phyloP scores from a whole-genome alignment of 2,329 filamentous ascomycete species.

The Monosporascus sp. region DNA sequence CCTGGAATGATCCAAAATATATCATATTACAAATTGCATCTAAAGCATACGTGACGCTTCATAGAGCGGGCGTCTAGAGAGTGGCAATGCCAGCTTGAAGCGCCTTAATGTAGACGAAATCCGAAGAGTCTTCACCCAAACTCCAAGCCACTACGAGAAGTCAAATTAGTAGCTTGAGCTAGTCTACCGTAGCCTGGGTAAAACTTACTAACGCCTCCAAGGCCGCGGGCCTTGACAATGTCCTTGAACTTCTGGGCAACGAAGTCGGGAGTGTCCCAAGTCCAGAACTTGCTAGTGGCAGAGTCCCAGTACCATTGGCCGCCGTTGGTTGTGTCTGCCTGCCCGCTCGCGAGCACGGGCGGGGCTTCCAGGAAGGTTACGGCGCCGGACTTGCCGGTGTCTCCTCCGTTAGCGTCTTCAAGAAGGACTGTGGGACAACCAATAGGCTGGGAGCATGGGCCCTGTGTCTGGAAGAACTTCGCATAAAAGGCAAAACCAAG shows the following conservation, averaged over 20 bases:
- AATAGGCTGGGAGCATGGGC: conserved; percentile 36
- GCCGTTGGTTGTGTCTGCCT: conserved; percentile 52
- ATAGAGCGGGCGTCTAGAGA: conserved; percentile 1
- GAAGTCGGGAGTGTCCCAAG: conserved; percentile 60
- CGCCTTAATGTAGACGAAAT: conserved; percentile 14
- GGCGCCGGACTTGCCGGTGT: conserved; percentile 47
- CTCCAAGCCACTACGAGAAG: conserved; percentile 12
- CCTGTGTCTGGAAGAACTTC: conserved; percentile 54
- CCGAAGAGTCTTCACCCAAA: conserved; percentile 14
- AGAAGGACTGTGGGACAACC: conserved; percentile 45
- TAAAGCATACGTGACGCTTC: background rate
- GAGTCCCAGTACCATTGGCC: conserved; percentile 67
- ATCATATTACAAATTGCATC: background rate
- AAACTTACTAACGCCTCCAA: conserved; percentile 56
- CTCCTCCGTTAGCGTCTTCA: conserved; percentile 53
- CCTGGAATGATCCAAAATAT: too few species aligned
- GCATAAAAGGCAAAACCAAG: conserved; percentile 64
- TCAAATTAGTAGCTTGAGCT: background rate
- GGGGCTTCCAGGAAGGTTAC: conserved; percentile 39
- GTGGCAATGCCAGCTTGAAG: conserved; percentile 12
- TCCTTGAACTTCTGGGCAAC: conserved; percentile 58
- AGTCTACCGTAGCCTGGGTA: background rate
- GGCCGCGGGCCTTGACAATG: conserved; percentile 48
- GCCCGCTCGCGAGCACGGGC: conserved; percentile 32
- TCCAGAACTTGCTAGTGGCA: conserved; percentile 61